Evolutionary conservation across 2,329 filamentous ascomycete species (phyloP), one percentile per base, ranked within the genome.

Genomic region (Apiospora hydei): DNA sequence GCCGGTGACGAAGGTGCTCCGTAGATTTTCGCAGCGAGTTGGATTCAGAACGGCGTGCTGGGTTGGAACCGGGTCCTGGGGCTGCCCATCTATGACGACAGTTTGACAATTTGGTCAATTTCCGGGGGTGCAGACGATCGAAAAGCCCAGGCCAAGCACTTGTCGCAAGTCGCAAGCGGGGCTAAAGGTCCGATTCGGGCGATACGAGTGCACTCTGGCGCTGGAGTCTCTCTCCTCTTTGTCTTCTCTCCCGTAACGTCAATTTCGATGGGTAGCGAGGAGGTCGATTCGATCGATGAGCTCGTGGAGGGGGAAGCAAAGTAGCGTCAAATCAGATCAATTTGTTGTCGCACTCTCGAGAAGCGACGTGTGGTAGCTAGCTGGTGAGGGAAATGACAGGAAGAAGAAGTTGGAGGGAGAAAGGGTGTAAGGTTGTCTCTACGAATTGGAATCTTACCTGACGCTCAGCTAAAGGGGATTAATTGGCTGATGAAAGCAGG

Each of bases 111-210:
- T 46, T 68, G 66, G 41, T 47, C 66, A 46, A 68, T 68, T 47
- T 68, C 57, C 57, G 57, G 57, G 57, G 34, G 16, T 11, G 49
- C n/a, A 46, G 44, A n/a, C 44, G n/a, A 44, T 68, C 66, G 21
- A n/a, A 30, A 68, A 18, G 57, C 57, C 66, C 24, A 41, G 41
- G 66, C 66, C 66, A 67, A 67, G 43, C 41, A 3, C 64, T 43
- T 43, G 64, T 68, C 66, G 41, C 66, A 68, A 44, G 43, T 44
- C 44, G 66, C 18, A 44, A 47, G 66, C 66, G 66, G 66, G 66
- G 66, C 66, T 46, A 68, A 68, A 68, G 66, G 66, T 68, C 66
- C 66, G 66, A 68, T 46, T 68, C 66, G 14, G 57, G 57, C 41
- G 57, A 41, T 64, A 14, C 57, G 34, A 41, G 57, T 21, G 44